Percentiles rank a stretch among this genome's conserved stretches.
Conservation (phyloP, 1,139 yeast species). For the Geotrichum candidum region DNA sequence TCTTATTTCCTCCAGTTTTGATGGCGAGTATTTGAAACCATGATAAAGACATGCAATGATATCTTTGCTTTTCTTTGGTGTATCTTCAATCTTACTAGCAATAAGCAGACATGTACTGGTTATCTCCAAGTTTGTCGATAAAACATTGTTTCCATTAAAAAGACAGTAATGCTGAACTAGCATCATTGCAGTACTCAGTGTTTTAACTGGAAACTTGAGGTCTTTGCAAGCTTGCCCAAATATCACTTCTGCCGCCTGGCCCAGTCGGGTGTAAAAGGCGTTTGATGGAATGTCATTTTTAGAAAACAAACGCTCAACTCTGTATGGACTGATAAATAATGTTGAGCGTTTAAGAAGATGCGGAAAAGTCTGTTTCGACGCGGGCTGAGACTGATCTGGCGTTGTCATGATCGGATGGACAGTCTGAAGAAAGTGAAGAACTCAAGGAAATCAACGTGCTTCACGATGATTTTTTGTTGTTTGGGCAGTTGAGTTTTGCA, state of each 20-base stretch:
- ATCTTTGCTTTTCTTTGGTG: conserved; percentile 72
- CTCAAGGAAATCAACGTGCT: neutral
- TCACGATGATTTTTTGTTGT: neutral
- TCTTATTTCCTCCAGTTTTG: conserved; percentile 7
- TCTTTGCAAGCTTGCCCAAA: neutral
- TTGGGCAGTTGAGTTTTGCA: too few species aligned
- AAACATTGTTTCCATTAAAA: conserved; percentile 44
- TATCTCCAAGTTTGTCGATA: conserved; percentile 68
- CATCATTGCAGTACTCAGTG: conserved; percentile 33
- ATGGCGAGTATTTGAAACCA: neutral
- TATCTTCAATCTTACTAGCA: conserved; percentile 82
- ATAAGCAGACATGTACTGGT: conserved; percentile 72
- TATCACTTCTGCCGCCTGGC: neutral
- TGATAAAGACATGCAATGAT: conserved; percentile 30
- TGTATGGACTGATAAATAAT: conserved; percentile 3
- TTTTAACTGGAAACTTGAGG: conserved; percentile 27
- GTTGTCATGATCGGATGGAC: neutral
- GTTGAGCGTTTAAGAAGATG: conserved; percentile 11
- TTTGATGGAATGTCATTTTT: neutral
- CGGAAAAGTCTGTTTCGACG: neutral
- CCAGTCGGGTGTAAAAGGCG: neutral
- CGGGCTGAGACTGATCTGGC: neutral
- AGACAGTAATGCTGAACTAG: conserved; percentile 27
- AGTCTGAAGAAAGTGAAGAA: neutral
- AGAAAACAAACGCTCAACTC: neutral